Percentiles rank a stretch among this genome's conserved stretches.
phyloP scores from a whole-genome alignment of 768 basidiomycete species.

The Xerocomellus dryophilus region DNA sequence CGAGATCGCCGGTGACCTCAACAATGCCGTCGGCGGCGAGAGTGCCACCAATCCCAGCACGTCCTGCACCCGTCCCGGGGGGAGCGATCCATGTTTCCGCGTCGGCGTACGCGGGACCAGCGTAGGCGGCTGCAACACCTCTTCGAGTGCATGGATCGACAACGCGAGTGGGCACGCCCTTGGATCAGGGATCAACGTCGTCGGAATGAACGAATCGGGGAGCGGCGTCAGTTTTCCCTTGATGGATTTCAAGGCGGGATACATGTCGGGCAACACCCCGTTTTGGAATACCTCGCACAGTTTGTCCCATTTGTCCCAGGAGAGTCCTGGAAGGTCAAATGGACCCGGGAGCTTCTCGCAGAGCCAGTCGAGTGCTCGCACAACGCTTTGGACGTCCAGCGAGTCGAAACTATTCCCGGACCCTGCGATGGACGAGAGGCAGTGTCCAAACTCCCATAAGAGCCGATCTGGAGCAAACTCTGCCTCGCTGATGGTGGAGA shows the following conservation, averaged over 20 bases:
- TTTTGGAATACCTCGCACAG: constrained; percentile 42
- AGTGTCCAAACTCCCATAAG: constrained; percentile 38
- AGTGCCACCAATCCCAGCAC: constrained; percentile 60
- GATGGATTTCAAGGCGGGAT: constrained; percentile 31
- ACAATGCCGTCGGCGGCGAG: constrained; percentile 66
- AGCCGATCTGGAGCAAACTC: constrained; percentile 26
- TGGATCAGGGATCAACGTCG: constrained; percentile 35
- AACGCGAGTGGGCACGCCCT: constrained; percentile 33
- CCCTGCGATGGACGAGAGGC: constrained; percentile 30
- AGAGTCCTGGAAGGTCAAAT: constrained; percentile 49
- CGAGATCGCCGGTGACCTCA: constrained; percentile 69
- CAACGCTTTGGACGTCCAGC: constrained; percentile 38
- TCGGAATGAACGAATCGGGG: constrained; percentile 22
- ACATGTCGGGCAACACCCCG: constrained; percentile 27
- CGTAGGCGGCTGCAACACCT: constrained; percentile 42
- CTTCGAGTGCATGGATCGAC: constrained; percentile 46
- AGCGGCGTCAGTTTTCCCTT: constrained; percentile 33
- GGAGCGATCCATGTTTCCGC: constrained; percentile 29
- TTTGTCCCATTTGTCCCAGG: constrained; percentile 42
- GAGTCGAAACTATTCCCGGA: constrained; percentile 23
- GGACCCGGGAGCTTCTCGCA: constrained; percentile 41
- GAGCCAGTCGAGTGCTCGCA: constrained; percentile 57
- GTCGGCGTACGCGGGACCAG: constrained; percentile 54
- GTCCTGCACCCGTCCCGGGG: constrained; percentile 27
- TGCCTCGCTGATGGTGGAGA: constrained; percentile 24